phyloP scores from a whole-genome alignment of 495 filamentous ascomycete genomes.

The Jackrogersella minutella region DNA sequence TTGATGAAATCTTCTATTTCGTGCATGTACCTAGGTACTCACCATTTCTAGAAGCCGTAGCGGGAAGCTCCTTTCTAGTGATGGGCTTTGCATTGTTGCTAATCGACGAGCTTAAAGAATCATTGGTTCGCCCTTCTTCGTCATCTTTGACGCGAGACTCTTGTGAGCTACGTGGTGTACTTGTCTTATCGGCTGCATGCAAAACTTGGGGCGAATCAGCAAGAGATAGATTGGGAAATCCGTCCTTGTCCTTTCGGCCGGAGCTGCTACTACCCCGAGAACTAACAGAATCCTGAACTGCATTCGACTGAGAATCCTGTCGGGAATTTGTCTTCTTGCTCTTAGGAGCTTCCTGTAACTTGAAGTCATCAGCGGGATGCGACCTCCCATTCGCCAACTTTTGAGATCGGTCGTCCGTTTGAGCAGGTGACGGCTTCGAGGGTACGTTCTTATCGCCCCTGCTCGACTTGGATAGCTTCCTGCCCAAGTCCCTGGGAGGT shows the following conservation, averaged over 20 bases:
- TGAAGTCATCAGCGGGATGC: conserved; percentile 65
- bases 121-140: conserved; percentile 53
- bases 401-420: conserved; percentile 51
- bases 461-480: conserved; percentile 57
- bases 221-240: conserved; percentile 8
- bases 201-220: conserved; percentile 46
- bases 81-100: conserved; percentile 53
- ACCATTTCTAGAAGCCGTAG: conserved; percentile 49
- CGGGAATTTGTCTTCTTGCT: conserved; percentile 69
- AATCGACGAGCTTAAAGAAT: conserved; percentile 45
- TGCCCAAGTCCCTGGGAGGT: conserved; percentile 49
- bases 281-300: conserved; percentile 41
- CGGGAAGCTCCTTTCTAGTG: conserved; percentile 57
- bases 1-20: background rate
- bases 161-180: conserved; percentile 58
- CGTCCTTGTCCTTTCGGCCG: conserved; percentile 45
- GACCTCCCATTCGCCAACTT: conserved; percentile 47
- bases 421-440: conserved; percentile 52
- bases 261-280: conserved; percentile 41
- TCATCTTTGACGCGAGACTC: conserved; percentile 59
- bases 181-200: conserved; percentile 47
- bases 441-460: conserved; percentile 48
- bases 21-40: conserved; percentile 35
- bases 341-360: conserved; percentile 77
- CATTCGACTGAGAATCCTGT: conserved; percentile 67